Evolutionary conservation across 352 stramenopile species (phyloP).

Genomic region (Phytophthora aleatoria): DNA sequence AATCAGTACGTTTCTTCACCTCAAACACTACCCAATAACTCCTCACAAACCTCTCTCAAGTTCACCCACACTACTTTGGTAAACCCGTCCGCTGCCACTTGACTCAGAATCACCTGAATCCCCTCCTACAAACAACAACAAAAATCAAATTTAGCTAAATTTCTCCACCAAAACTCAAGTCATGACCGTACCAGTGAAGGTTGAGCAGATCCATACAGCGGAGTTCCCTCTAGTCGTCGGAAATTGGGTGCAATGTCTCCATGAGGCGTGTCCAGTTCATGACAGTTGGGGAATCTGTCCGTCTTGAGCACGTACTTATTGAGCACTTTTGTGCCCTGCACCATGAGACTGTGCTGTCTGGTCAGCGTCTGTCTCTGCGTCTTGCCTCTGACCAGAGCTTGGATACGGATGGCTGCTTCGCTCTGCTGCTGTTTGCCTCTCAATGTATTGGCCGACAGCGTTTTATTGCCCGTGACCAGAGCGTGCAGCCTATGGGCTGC

Average conservation of each 20-base stretch:
- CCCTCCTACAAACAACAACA: slow-evolving; percentile 52
- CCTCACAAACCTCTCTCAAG: slow-evolving; percentile 58
- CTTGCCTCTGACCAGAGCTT: slow-evolving; percentile 69
- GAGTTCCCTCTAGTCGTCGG: slow-evolving; percentile 63
- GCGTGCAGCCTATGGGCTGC: slow-evolving; percentile 43
- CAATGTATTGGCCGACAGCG: slow-evolving; percentile 17
- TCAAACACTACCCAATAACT: not conserved
- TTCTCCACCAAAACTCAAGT: not conserved
- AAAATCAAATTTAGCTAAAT: not conserved
- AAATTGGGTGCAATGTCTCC: slow-evolving; percentile 83
- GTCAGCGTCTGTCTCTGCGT: slow-evolving; percentile 53
- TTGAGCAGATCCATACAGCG: slow-evolving; percentile 77
- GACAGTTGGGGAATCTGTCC: slow-evolving; percentile 81
- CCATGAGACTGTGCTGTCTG: slow-evolving; percentile 58
- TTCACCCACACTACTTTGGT: slow-evolving; percentile 87
- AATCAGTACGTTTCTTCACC: not conserved
- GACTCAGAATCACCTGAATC: slow-evolving; percentile 73
- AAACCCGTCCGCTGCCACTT: slow-evolving; percentile 72
- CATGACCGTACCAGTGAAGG: slow-evolving; percentile 58
- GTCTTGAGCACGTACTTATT: slow-evolving; percentile 88
- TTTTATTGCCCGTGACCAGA: slow-evolving; percentile 38
- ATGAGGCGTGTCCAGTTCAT: slow-evolving; percentile 65
- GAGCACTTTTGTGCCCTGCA: slow-evolving; percentile 81
- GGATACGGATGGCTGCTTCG: slow-evolving; percentile 69
- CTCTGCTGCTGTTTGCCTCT: slow-evolving; percentile 27